Conservation (phyloP, 495 filamentous ascomycete genomes). For the Viridothelium virens region DNA sequence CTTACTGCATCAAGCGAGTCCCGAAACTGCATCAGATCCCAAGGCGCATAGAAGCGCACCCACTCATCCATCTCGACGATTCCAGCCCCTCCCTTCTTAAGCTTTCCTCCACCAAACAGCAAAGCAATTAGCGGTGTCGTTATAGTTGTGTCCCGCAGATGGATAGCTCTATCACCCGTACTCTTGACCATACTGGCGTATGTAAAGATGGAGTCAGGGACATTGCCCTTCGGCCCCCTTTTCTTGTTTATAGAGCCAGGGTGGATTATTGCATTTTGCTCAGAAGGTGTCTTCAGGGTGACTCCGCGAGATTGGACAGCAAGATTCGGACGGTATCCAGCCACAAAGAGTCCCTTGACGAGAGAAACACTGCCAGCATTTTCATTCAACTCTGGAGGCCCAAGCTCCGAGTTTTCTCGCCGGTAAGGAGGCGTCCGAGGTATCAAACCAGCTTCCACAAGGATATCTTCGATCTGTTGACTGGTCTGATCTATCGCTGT, state of each 20-base stretch:
- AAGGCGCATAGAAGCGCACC: constrained; percentile 39
- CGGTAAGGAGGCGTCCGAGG: constrained; percentile 29
- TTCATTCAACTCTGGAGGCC: constrained; percentile 41
- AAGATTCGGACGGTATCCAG: constrained; percentile 46
- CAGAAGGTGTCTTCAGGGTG: constrained; percentile 36
- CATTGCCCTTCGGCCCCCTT: neutral
- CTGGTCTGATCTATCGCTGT: constrained; percentile 39
- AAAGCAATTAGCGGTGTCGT: constrained; percentile 40
- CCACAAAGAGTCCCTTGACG: constrained; percentile 44
- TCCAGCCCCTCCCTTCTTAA: constrained; percentile 26
- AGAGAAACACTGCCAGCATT: constrained; percentile 43
- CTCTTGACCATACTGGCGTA: constrained; percentile 37
- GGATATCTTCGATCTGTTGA: constrained; percentile 40
- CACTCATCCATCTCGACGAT: constrained; percentile 44
- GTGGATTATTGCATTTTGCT: constrained; percentile 40
- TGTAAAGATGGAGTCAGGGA: constrained; percentile 32
- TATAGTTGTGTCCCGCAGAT: constrained; percentile 42
- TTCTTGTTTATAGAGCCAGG: constrained; percentile 37
- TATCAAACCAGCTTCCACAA: constrained; percentile 40
- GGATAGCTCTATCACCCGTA: constrained; percentile 39
- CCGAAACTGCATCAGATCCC: constrained; percentile 40
- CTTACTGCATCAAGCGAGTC: constrained; percentile 35
- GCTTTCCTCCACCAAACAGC: constrained; percentile 44
- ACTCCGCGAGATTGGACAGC: constrained; percentile 34
- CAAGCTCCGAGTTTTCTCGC: constrained; percentile 35